Conservation (phyloP, 129 eudicot genomes). For the Smallanthus sonchifolius region DNA sequence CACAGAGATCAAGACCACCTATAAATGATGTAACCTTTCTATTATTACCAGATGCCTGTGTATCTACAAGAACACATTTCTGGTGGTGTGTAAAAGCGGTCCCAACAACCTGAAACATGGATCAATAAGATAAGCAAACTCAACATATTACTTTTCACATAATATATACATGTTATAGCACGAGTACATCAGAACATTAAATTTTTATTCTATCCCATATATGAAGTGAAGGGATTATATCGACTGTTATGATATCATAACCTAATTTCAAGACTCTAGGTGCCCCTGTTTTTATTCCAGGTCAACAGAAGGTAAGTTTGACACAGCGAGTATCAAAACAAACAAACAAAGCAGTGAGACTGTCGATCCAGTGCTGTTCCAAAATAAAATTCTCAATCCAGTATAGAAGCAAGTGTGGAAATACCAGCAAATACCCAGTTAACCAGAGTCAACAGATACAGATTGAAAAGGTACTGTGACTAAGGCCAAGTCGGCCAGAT, state of each 20-base stretch:
- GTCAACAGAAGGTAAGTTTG: constrained; percentile 1
- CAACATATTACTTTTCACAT: background rate
- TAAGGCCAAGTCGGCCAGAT: constrained; percentile 4
- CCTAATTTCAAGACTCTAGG: background rate
- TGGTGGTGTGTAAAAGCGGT: constrained; percentile 89
- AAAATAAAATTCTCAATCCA: background rate
- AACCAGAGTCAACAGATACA: background rate
- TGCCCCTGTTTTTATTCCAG: constrained; percentile 6
- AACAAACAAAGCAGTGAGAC: background rate
- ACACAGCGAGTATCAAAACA: background rate
- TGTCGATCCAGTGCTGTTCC: background rate
- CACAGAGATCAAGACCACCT: constrained; percentile 97
- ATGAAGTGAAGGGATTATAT: background rate
- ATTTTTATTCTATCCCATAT: background rate
- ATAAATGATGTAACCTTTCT: constrained; percentile 76
- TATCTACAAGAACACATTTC: constrained; percentile 92
- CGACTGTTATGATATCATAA: background rate
- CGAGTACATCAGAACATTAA: background rate
- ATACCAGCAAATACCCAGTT: background rate
- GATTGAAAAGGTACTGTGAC: background rate
- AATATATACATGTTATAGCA: constrained; percentile 7
- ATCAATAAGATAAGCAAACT: constrained; percentile 12
- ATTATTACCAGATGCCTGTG: constrained; percentile 68
- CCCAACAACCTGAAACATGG: constrained; percentile 76
- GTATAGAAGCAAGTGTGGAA: background rate